Evolutionary conservation across 495 filamentous ascomycete species (phyloP).

Genomic region (Neurospora africana): DNA sequence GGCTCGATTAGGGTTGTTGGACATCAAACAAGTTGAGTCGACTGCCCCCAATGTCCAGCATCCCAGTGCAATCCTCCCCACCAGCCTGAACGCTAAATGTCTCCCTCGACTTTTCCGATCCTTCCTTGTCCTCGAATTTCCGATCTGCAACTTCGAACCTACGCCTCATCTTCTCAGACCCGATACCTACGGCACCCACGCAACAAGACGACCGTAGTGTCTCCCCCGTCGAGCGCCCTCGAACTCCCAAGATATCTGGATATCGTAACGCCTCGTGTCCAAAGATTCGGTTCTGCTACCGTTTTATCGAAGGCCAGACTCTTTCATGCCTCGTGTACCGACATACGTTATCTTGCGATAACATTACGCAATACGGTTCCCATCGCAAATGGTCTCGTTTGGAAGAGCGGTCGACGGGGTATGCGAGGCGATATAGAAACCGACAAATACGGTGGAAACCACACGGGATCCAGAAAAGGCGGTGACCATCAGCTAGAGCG

Average conservation of each 20-base stretch:
- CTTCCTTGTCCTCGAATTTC: not conserved
- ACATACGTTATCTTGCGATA: not conserved
- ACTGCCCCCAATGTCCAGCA: not conserved
- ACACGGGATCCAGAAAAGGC: not conserved
- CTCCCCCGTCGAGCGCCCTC: not conserved
- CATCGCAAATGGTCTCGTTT: not conserved
- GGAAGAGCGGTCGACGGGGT: not conserved
- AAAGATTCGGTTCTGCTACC: not conserved
- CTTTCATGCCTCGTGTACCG: not conserved
- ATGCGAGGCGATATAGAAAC: not conserved
- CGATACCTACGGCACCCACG: not conserved
- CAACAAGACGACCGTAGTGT: not conserved
- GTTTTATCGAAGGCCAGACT: not conserved
- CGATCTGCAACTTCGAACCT: not conserved
- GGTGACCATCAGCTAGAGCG: not conserved
- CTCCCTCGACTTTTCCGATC: not conserved
- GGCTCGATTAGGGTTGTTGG: not conserved
- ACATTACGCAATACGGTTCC: not conserved
- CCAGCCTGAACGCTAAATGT: not conserved
- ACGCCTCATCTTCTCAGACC: not conserved
- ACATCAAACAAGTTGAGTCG: not conserved
- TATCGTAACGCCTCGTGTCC: not conserved
- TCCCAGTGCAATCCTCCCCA: not conserved
- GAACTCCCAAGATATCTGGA: not conserved
- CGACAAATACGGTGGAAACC: not conserved